Evolutionary conservation across 352 stramenopile species (phyloP).

Genomic region (Globisporangium canariense): DNA sequence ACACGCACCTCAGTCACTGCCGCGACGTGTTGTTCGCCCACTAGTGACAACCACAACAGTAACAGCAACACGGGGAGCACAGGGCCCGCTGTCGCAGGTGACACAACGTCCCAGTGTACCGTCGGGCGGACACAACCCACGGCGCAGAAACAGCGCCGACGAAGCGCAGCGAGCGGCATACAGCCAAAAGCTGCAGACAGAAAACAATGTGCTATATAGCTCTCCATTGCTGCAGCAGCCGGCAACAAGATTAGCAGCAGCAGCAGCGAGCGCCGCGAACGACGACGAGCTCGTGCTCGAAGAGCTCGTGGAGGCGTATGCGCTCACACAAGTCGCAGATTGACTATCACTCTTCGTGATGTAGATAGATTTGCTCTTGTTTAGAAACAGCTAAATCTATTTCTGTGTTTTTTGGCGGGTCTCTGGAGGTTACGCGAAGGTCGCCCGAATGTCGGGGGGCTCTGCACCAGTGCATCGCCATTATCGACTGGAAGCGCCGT

Average conservation of each 20-base stretch:
- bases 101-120: conserved; percentile 12
- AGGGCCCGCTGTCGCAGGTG: conserved; percentile 9
- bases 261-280: background rate
- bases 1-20: conserved; percentile 11
- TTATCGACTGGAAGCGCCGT: conserved; percentile 8
- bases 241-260: background rate
- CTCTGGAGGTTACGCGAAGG: conserved; percentile 27
- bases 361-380: background rate
- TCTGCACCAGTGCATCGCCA: conserved; percentile 60
- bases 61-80: background rate
- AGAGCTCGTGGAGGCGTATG: conserved; percentile 19
- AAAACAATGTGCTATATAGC: background rate
- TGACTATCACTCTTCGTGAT: background rate
- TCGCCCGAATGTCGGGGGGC: conserved; percentile 22
- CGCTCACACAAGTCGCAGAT: conserved; percentile 14
- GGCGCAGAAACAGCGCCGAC: background rate
- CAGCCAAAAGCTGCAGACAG: background rate
- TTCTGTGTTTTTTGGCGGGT: background rate
- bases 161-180: background rate
- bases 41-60: conserved; percentile 4
- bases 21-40: background rate
- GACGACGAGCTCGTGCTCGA: conserved; percentile 21
- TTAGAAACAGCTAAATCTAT: background rate
- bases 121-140: background rate
- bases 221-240: background rate